Evolutionary conservation across 345 rosid species (phyloP).

Genomic region (Melastoma malabathricum): DNA sequence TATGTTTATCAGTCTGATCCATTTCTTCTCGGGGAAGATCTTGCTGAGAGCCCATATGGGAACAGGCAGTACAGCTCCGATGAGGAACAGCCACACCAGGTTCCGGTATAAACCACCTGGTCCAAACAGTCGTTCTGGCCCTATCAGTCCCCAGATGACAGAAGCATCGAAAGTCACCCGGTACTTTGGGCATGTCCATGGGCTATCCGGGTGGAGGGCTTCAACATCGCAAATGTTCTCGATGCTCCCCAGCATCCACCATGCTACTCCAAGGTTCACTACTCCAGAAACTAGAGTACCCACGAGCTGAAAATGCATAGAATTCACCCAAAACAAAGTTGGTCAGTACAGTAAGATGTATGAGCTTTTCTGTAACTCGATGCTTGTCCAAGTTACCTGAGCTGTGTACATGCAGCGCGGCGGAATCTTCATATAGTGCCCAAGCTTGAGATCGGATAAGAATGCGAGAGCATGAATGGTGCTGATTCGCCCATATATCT

Average conservation of each 20-base stretch:
- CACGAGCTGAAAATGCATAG: slow-evolving; percentile 32
- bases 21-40: slow-evolving; percentile 68
- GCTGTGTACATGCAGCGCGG: slow-evolving; percentile 88
- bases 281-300: slow-evolving; percentile 81
- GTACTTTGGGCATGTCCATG: slow-evolving; percentile 97
- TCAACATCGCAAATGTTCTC: slow-evolving; percentile 70
- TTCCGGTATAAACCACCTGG: slow-evolving; percentile 79
- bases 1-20: slow-evolving; percentile 86
- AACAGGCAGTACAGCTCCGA: slow-evolving; percentile 78
- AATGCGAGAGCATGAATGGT: slow-evolving; percentile 87
- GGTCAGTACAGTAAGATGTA: neutral
- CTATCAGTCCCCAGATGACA: slow-evolving; percentile 90
- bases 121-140: slow-evolving; percentile 71
- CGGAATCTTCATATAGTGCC: slow-evolving; percentile 99
- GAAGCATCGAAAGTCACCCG: slow-evolving; percentile 92
- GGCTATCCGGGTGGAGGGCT: slow-evolving; percentile 51
- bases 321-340: neutral
- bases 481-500: slow-evolving; percentile 90
- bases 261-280: slow-evolving; percentile 75
- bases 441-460: slow-evolving; percentile 88
- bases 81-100: slow-evolving; percentile 81
- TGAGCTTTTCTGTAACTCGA: neutral
- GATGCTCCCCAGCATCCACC: slow-evolving; percentile 88
- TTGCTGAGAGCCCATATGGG: slow-evolving; percentile 77
- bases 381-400: slow-evolving; percentile 33